phyloP scores from a whole-genome alignment of 805 yeast species.

The Metschnikowia hibisci region DNA sequence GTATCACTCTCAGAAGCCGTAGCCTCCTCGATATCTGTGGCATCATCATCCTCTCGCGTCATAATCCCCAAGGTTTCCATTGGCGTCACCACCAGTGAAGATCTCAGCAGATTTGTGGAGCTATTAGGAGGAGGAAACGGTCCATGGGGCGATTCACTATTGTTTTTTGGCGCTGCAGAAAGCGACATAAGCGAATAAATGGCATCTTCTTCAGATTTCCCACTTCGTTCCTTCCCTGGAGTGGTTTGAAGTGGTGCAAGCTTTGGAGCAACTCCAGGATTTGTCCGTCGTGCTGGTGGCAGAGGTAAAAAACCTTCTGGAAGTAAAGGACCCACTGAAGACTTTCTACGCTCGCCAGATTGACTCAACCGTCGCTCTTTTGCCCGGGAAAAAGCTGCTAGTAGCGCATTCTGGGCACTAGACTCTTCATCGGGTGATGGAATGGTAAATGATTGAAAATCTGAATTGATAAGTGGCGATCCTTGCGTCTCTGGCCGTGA shows the following conservation, averaged over 20 bases:
- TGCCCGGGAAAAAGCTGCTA: slow-evolving; percentile 36
- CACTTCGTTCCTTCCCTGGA: slow-evolving; percentile 15
- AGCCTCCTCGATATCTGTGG: slow-evolving; percentile 33
- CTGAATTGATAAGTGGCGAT: slow-evolving; percentile 1
- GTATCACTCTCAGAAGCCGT: slow-evolving; percentile 24
- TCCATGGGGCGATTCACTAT: slow-evolving; percentile 26
- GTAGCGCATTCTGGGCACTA: slow-evolving; percentile 44
- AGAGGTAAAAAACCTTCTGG: slow-evolving; percentile 7
- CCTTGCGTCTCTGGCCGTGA: neutral
- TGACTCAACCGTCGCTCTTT: slow-evolving; percentile 15
- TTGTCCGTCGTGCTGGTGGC: neutral
- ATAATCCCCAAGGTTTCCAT: slow-evolving; percentile 29
- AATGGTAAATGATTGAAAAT: slow-evolving; percentile 6
- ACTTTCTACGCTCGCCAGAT: slow-evolving; percentile 11
- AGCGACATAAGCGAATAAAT: slow-evolving; percentile 52
- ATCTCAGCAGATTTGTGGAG: slow-evolving; percentile 22
- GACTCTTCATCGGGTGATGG: slow-evolving; percentile 38
- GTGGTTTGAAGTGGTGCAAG: slow-evolving; percentile 17
- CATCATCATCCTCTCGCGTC: slow-evolving; percentile 27
- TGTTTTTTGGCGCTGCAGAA: slow-evolving; percentile 45
- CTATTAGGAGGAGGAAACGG: slow-evolving; percentile 1
- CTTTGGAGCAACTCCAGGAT: slow-evolving; percentile 1
- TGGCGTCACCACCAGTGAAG: slow-evolving; percentile 23
- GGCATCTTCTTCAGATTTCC: slow-evolving; percentile 49
- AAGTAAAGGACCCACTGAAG: slow-evolving; percentile 10